Percentiles rank a stretch among this genome's conserved stretches.
phyloP scores from a whole-genome alignment of 2,329 filamentous ascomycete species.

The Aspergillus sp. region DNA sequence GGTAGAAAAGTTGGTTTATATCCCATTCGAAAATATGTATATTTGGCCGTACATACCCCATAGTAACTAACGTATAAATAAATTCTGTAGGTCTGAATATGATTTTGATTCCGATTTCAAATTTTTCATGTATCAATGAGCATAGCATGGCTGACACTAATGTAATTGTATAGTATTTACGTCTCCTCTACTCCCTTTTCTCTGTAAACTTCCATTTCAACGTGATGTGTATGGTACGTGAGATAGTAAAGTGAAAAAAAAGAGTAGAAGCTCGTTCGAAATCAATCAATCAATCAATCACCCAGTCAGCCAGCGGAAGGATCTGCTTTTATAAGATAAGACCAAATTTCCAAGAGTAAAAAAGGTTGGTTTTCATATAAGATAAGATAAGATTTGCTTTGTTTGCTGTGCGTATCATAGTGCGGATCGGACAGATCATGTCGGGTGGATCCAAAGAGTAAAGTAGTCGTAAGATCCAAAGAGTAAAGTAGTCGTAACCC shows the following conservation, averaged over 20 bases:
- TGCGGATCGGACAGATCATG: not conserved
- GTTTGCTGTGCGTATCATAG: not conserved
- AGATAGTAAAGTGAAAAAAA: not conserved
- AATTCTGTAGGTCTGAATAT: not conserved
- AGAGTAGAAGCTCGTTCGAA: not conserved
- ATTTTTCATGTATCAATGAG: not conserved
- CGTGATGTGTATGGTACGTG: no score
- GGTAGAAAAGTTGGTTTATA: no score
- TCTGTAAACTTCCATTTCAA: not conserved
- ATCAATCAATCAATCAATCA: not conserved
- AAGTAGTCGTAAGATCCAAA: not conserved
- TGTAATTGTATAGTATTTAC: not conserved
- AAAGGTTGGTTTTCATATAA: not conserved
- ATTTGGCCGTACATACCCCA: no score
- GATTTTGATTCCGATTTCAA: not conserved
- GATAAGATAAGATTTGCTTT: not conserved
- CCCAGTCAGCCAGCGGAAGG: not conserved
- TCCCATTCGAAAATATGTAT: no score
- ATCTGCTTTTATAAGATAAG: not conserved
- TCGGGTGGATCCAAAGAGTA: not conserved
- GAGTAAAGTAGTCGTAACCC: not conserved
- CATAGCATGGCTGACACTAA: no score
- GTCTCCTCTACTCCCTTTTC: not conserved
- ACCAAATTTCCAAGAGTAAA: conserved; percentile 1
- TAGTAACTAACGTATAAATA: no score